Evolutionary conservation across 2,329 filamentous ascomycete genomes (phyloP), one percentile per base, ranked within the genome.

Genomic region (Fusarium nelsonii): DNA sequence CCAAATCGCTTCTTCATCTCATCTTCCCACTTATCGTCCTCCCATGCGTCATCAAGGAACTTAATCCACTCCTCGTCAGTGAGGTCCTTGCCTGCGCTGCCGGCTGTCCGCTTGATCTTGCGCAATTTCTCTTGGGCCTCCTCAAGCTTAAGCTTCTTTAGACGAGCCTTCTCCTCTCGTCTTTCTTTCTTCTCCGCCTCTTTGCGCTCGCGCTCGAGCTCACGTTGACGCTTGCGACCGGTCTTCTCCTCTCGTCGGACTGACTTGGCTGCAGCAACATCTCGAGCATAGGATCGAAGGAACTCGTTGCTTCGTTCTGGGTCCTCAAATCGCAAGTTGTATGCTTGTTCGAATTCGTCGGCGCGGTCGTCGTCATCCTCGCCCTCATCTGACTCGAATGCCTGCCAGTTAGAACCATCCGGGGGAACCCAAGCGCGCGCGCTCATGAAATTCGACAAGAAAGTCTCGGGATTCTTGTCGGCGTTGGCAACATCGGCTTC

Each of bases 301-400:
- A 92, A 90, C 80, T 97, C 93, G 76, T 97, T 97, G 73, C 92
- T 90, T 76, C 92, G 94, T 63, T 87, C 87, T 0, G 96, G 94
- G 74, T 98, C 92, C 78, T 99, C 96, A 75, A 99, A 99, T 34
- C 96, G 91, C 81, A 97, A 82, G 81, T 99, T 99, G 82, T 97
- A 99, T 6, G 94, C 94, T 69, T 92, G 87, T 81, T 99, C 96
- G 75, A 95, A 97, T 64, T 91, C 89, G 44, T 98, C 95, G 28
- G 94, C 94, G 45, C 88, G 86, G 32, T 92, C 83, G 48, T 86
- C 83, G 45, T 86, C 84, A 4, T 85, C 93, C 52, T 97, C 93
- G 69, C 96, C 94, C 0, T 97, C 94, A 72, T 99, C 96, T 0
- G 94, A 97, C 76, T 97, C 93, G 59, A 99, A 92, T 1, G 94